Evolutionary conservation across 2,329 filamentous ascomycete genomes (phyloP).

Genomic region (Hymenoscyphus albidus): DNA sequence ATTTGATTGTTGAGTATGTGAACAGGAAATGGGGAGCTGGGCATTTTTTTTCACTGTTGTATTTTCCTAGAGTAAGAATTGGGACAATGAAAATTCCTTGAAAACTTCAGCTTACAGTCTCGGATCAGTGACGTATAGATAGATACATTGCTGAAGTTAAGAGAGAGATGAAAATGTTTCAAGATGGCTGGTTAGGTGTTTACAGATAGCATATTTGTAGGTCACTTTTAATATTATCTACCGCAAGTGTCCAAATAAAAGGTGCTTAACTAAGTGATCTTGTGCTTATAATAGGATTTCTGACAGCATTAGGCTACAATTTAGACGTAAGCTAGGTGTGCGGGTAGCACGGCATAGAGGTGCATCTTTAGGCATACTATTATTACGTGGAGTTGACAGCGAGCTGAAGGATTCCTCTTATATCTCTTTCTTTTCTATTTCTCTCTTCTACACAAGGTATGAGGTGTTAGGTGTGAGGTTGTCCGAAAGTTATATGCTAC

Average conservation of each 20-base stretch:
- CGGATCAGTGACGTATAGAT: background rate
- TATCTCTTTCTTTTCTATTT: too few species aligned
- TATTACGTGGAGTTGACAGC: too few species aligned
- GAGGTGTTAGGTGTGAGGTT: too few species aligned
- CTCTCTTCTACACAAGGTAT: too few species aligned
- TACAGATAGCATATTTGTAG: background rate
- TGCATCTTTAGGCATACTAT: too few species aligned
- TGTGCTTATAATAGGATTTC: background rate
- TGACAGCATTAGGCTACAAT: background rate
- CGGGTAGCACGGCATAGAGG: background rate
- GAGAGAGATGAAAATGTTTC: background rate
- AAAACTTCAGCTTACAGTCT: background rate
- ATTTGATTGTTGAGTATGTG: background rate
- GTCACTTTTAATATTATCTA: background rate
- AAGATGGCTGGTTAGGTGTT: background rate
- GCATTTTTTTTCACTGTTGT: background rate
- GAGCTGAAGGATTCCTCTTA: too few species aligned
- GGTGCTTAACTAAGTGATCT: background rate
- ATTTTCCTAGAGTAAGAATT: background rate
- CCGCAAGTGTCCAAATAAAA: background rate
- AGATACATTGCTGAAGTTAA: background rate
- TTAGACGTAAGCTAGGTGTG: background rate
- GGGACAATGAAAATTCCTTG: background rate
- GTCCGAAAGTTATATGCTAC: too few species aligned
- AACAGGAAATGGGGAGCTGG: background rate